These are phyloP conservation scores for Plenodomus tracheiphilus DNA, from an alignment of 2,329 filamentous ascomycete species.

Conservation along the genomic window DNA sequence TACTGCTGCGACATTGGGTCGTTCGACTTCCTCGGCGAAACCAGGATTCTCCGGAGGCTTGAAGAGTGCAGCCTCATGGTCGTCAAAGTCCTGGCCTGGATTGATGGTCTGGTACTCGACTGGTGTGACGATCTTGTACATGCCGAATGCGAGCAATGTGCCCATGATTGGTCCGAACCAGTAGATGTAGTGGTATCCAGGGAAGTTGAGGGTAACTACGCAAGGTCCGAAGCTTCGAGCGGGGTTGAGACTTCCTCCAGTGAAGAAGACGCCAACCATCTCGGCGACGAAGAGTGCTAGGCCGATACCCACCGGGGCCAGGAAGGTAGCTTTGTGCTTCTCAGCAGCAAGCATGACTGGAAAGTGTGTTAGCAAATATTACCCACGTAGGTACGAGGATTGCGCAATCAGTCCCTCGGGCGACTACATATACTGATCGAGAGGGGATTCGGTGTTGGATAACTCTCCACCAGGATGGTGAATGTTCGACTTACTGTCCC, in stretches of 20 bases:
- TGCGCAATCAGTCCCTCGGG: neutral
- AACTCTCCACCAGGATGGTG: too few species aligned
- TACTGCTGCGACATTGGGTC: slow-evolving; percentile 37
- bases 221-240: slow-evolving; percentile 48
- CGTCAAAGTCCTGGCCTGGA: slow-evolving; percentile 46
- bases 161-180: slow-evolving; percentile 46
- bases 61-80: slow-evolving; percentile 41
- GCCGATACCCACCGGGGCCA: slow-evolving; percentile 74
- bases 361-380: neutral
- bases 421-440: neutral
- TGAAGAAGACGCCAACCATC: slow-evolving; percentile 52
- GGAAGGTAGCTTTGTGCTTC: slow-evolving; percentile 72
- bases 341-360: slow-evolving; percentile 67
- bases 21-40: slow-evolving; percentile 28
- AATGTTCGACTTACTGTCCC: neutral
- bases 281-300: slow-evolving; percentile 68
- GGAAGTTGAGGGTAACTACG: slow-evolving; percentile 44
- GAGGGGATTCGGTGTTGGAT: neutral
- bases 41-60: slow-evolving; percentile 31
- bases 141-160: slow-evolving; percentile 41
- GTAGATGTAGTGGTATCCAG: slow-evolving; percentile 49
- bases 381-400: neutral
- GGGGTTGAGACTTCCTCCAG: slow-evolving; percentile 49
- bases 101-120: slow-evolving; percentile 50
- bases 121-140: slow-evolving; percentile 47